Base-by-base conservation (phyloP, 2,329 filamentous ascomycete genomes). In the Helotiales sp. region DNA sequence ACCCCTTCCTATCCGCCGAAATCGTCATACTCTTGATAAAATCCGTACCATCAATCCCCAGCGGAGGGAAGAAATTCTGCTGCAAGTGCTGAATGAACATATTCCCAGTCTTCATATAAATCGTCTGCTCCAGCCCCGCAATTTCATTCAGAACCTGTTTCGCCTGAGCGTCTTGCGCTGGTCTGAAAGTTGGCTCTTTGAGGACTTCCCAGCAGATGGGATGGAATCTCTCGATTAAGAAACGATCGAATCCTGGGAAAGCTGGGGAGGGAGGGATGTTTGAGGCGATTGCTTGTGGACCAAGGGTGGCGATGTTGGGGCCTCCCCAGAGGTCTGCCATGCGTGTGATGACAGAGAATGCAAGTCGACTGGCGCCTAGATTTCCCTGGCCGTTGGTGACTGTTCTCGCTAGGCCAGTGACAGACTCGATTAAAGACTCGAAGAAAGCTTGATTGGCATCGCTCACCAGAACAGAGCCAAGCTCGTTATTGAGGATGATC, bases 241-340 rank as follows among this genome's bases (percentile, higher is more conserved):
- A 98, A 56, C 84, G 83, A 66, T 96, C 92, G 71, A 99, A 99
- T 6, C 95, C 93, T 2, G 93, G 90, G 27, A 99, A 86, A 17
- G 75, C 76, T 10, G 85, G 85, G 10, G 75, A 72, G 3, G 84
- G 77, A 1, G 79, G 78, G 3, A 78, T 75, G 10, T 77, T 78
- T 0, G 83, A 62, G 4, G 80, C 75, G 2, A 73, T 73, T 2
- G 80, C 80, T 57, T 80, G 81, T 48, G 78, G 73, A 13, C 79
- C 76, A 42, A 86, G 81, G 33, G 79, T 81, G 12, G 84, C 79
- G 34, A 89, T 79, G 62, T 96, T 91, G 1, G 91, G 90, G 0
- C 93, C 95, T 57, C 95, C 93, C 93, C 95, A 99, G 38, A 92
- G 86, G 29, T 82, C 79, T 8, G 88, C 90, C 88, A 99, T 96